Evolutionary conservation across 164 flowering plant genomes (phyloP), one percentile per base, ranked within the genome.

Genomic region (Hamamelis virginiana): DNA sequence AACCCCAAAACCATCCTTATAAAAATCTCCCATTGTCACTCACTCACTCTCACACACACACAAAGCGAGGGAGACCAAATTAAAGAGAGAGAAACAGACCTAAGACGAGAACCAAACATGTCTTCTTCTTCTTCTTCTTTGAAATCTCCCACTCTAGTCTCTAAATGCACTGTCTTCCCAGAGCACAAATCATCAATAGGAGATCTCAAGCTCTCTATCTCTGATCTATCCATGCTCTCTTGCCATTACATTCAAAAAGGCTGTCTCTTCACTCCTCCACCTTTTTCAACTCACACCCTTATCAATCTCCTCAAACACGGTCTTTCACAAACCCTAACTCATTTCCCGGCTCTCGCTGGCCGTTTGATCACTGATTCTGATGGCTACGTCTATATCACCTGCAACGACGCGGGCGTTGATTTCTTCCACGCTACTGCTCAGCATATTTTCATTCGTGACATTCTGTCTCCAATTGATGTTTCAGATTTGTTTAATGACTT

Each of bases 241-340:
- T 80, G 86, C 61, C 86, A 87, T 63, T 87, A 87, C 77, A 87
- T 87, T 56, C 91, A 87, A 52, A 87, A 87, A 62, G 89, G 91
- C 28, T 22, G 73, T 14, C 83, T 87, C 65, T 85, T 80, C 74
- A 65, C 84, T 12, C 74, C 57, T 55, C 85, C 91, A 0, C 66
- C 73, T 0, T 12, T 63, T 5, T 72, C 78, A 3, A 16, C 75
- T 9, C n/a, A 68, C 16, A 41, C 77, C 8, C 69, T 78, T 48
- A 0, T 77, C 41, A 5, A 80, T 8, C 73, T 38, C n/a, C 82
- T 87, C 62, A 78, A 74, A 44, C 53, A 5, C 3, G 50, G 73
- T 25, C 87, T 87, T 65, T 80, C 90, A 16, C 74, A 21, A 1
- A 57, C 87, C 8, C 83, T 86, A n/a, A 28, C 84, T n/a, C 80